phyloP scores from a whole-genome alignment of 306 rosid species.

The Vicia villosa region DNA sequence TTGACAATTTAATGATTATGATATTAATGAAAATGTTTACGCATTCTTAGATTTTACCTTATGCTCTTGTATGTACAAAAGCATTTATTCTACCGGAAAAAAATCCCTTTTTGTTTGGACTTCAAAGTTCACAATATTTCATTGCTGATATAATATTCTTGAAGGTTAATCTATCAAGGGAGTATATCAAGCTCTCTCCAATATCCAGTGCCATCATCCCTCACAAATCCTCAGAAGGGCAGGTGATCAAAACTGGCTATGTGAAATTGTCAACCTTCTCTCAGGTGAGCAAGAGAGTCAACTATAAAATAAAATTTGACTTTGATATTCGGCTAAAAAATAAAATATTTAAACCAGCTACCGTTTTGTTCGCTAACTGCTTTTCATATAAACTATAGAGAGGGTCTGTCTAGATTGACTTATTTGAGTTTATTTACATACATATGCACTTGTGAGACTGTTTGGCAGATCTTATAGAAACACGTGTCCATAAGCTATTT shows the following conservation, averaged over 20 bases:
- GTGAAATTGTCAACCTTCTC: constrained; percentile 84
- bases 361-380: constrained; percentile 7
- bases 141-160: constrained; percentile 23
- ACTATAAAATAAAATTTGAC: not conserved
- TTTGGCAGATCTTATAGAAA: too few species aligned
- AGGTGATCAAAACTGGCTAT: constrained; percentile 75
- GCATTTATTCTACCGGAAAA: not conserved
- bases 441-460: too few species aligned
- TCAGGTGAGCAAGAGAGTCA: constrained; percentile 58
- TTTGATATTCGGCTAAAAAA: not conserved
- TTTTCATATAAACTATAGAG: not conserved
- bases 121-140: constrained; percentile 4
- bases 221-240: constrained; percentile 75
- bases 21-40: constrained; percentile 11
- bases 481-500: too few species aligned
- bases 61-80: constrained; percentile 18
- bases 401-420: too few species aligned
- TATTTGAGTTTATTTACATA: too few species aligned
- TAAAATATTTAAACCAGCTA: not conserved
- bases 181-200: constrained; percentile 85
- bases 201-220: constrained; percentile 78
- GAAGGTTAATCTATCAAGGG: constrained; percentile 87
- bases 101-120: constrained; percentile 10
- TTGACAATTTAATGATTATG: constrained; percentile 20
- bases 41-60: constrained; percentile 17